Evolutionary conservation across 1,284 basidiomycete genomes (phyloP), one percentile per base, ranked within the genome.

Genomic region (Moesziomyces parantarcticus): DNA sequence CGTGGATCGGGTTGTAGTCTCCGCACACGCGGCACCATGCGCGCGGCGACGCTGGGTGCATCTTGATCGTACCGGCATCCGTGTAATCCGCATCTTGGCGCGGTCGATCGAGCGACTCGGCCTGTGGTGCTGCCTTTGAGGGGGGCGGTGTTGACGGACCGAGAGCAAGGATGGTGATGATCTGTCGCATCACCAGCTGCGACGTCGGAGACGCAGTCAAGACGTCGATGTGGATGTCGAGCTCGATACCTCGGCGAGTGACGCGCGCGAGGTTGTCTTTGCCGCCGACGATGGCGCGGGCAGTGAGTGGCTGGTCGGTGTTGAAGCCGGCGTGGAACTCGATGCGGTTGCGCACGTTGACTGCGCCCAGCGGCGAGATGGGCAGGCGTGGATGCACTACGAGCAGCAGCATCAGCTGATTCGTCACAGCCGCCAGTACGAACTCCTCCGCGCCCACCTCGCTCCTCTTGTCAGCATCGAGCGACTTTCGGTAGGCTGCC

Each of bases 1-100:
- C 53, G 53, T 67, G 64, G 26, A 67, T 61, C 18, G 64, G 53
- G 21, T 60, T 60, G n/a, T 56, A 67, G 40, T 67, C 64, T 32
- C 58, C 64, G 34, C 58, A 60, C 16, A 67, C 50, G 9, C 22
- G 13, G 18, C 47, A 23, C 64, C 64, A 67, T 5, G 16, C 13
- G 9, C 32, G 29, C 6, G 64, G 58, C 1, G 58, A 36, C 3
- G 39, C 36, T 6, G 23, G 18, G 14, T 43, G 25, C 47, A 67
- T 48, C 10, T 44, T 5, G 16, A 67, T 32, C 20, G 11, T 32
- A 3, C 29, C 29, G 10, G 29, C 11, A 13, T 13, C 7, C 11
- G 29, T 13, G 29, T 13, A 32, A 3, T 32, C 11, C 11, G 11
- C 29, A 32, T 32, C 29, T 8, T 11, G 10, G 2, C 4, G 29